Conservation (phyloP, 2,329 filamentous ascomycete genomes). For the Penicillium sp. region DNA sequence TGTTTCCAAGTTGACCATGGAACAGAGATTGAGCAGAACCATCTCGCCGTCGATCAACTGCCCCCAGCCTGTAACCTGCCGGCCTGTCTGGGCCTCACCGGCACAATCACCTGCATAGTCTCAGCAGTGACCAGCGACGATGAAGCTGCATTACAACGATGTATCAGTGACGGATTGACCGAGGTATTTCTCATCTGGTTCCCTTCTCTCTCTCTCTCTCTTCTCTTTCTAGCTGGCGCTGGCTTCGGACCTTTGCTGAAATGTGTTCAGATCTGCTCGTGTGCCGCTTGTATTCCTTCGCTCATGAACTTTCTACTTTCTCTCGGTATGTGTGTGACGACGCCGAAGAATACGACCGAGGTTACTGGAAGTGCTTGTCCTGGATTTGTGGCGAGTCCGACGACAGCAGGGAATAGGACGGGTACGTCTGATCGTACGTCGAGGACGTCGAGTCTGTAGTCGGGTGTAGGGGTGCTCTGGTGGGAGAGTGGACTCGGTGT, state of each 20-base stretch:
- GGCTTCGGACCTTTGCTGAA: neutral
- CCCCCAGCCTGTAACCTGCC: slow-evolving; percentile 18
- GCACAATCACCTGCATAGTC: slow-evolving; percentile 15
- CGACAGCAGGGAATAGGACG: neutral
- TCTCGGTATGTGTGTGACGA: slow-evolving; percentile 16
- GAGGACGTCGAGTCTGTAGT: neutral
- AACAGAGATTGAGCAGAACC: slow-evolving; percentile 17
- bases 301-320: slow-evolving; percentile 10
- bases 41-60: slow-evolving; percentile 8
- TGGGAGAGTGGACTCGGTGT: neutral
- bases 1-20: neutral
- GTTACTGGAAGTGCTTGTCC: neutral
- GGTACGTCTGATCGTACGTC: neutral
- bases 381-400: neutral
- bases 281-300: slow-evolving; percentile 17
- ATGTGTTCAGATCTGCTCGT: slow-evolving; percentile 18
- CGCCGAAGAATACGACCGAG: neutral
- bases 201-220: too few species aligned
- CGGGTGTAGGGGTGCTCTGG: neutral
- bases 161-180: slow-evolving; percentile 12
- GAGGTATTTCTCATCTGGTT: slow-evolving; percentile 8
- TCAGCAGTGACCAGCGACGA: slow-evolving; percentile 17
- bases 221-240: too few species aligned
- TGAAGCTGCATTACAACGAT: slow-evolving; percentile 14
- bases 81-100: slow-evolving; percentile 18